phyloP scores from a whole-genome alignment of 1,139 yeast species.

The Yamadazyma blattariae region DNA sequence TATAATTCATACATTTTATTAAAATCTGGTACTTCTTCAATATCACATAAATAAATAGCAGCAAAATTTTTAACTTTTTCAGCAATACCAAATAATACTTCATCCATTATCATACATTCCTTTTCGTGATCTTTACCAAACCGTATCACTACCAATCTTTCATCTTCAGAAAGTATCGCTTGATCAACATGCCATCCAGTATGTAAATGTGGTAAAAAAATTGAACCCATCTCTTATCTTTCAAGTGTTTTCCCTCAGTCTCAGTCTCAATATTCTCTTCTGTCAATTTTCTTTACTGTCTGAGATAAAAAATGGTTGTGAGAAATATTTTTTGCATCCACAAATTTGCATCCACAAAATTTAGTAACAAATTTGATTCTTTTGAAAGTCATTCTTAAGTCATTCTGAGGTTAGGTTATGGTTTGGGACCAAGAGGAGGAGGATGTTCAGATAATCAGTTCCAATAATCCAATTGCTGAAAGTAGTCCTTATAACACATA shows the following conservation, averaged over 20 bases:
- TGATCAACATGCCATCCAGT: conserved; percentile 98
- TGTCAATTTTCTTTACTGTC: too few species aligned
- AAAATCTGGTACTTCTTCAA: conserved; percentile 86
- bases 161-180: conserved; percentile 83
- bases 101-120: conserved; percentile 91
- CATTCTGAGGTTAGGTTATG: too few species aligned
- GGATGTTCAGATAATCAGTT: conserved; percentile 7
- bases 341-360: neutral
- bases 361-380: too few species aligned
- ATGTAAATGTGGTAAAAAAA: conserved; percentile 79
- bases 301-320: too few species aligned
- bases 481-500: conserved; percentile 9
- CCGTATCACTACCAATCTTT: conserved; percentile 79
- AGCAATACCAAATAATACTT: conserved; percentile 71
- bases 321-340: conserved; percentile 15
- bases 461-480: conserved; percentile 9
- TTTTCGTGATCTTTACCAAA: conserved; percentile 80
- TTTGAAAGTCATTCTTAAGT: too few species aligned
- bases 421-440: conserved; percentile 6
- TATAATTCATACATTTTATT: conserved; percentile 89
- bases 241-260: too few species aligned
- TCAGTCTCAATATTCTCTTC: neutral
- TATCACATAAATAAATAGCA: conserved; percentile 82
- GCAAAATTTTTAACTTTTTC: conserved; percentile 89
- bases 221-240: conserved; percentile 78